These are phyloP conservation scores for Diplotaxis tenuifolia DNA, from an alignment of 345 rosid species.

Conservation along the genomic window DNA sequence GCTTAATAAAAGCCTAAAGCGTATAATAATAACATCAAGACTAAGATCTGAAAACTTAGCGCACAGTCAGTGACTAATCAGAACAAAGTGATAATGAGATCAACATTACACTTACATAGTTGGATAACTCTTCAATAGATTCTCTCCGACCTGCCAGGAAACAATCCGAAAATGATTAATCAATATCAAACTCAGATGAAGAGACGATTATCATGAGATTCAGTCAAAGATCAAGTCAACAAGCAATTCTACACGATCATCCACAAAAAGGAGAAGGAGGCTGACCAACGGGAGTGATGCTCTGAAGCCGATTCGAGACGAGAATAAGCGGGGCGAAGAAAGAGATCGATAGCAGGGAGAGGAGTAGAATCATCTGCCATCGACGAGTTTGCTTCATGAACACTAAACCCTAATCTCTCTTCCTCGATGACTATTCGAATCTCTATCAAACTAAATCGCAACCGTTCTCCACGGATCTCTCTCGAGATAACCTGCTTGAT, in stretches of 20 bases:
- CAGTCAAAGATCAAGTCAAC: slow-evolving; percentile 10
- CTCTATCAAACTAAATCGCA: slow-evolving; percentile 23
- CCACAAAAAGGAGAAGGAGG: slow-evolving; percentile 14
- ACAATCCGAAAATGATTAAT: slow-evolving; percentile 24
- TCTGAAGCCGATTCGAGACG: slow-evolving; percentile 53
- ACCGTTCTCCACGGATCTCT: slow-evolving; percentile 39
- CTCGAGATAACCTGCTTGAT: slow-evolving; percentile 38
- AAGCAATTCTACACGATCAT: slow-evolving; percentile 12
- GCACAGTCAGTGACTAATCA: too few species aligned
- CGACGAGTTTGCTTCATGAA: slow-evolving; percentile 70
- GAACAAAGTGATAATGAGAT: not conserved
- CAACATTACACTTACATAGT: slow-evolving; percentile 47
- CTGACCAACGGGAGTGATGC: slow-evolving; percentile 57
- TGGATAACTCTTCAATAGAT: slow-evolving; percentile 59
- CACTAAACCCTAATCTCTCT: not conserved
- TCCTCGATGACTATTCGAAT: slow-evolving; percentile 14
- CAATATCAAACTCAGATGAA: not conserved
- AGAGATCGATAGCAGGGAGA: slow-evolving; percentile 65
- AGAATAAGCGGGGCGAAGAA: slow-evolving; percentile 71
- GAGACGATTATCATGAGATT: not conserved
- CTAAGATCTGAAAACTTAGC: slow-evolving; percentile 11
- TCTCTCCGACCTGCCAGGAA: slow-evolving; percentile 55
- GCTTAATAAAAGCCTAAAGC: not conserved
- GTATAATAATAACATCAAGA: not conserved
- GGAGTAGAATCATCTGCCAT: slow-evolving; percentile 82